A percentile compares a stretch with the other conserved stretches of the same genome.
phyloP scores from a whole-genome alignment of 2,329 filamentous ascomycete genomes.

The Simplicillium aogashimaense region DNA sequence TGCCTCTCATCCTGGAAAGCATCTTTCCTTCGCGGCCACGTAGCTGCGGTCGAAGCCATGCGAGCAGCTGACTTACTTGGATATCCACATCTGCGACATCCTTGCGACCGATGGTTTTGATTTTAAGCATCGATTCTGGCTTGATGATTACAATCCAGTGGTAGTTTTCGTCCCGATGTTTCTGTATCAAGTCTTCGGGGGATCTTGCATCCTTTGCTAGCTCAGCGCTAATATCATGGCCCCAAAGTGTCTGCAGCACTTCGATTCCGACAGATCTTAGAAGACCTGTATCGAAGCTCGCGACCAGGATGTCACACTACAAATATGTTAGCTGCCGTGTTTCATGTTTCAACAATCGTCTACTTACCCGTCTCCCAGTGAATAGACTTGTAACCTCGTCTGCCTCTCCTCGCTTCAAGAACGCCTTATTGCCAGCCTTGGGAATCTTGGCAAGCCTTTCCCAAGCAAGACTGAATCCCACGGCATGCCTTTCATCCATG shows the following conservation, averaged over 20 bases:
- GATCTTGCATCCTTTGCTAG: slow-evolving; percentile 71
- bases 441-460: slow-evolving; percentile 65
- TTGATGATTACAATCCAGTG: slow-evolving; percentile 88
- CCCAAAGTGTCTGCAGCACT: slow-evolving; percentile 71
- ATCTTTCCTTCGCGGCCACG: slow-evolving; percentile 65
- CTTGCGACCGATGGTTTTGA: slow-evolving; percentile 68
- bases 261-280: slow-evolving; percentile 69
- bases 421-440: slow-evolving; percentile 43
- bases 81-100: slow-evolving; percentile 70
- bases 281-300: slow-evolving; percentile 71
- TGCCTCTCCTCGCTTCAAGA: slow-evolving; percentile 58
- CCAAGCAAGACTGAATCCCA: slow-evolving; percentile 87
- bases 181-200: slow-evolving; percentile 67
- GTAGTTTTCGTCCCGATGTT: slow-evolving; percentile 68
- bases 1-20: slow-evolving; percentile 28
- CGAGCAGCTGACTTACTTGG: slow-evolving; percentile 59
- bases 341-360: slow-evolving; percentile 2
- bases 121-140: slow-evolving; percentile 64
- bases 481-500: slow-evolving; percentile 63
- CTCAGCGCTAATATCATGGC: slow-evolving; percentile 78
- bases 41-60: slow-evolving; percentile 72
- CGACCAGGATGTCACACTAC: slow-evolving; percentile 80
- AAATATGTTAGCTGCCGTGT: slow-evolving; percentile 5
- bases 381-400: slow-evolving; percentile 51
- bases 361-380: slow-evolving; percentile 50